These are phyloP conservation scores for Citrus medica DNA, from an alignment of 345 rosid species.

Conservation along the genomic window DNA sequence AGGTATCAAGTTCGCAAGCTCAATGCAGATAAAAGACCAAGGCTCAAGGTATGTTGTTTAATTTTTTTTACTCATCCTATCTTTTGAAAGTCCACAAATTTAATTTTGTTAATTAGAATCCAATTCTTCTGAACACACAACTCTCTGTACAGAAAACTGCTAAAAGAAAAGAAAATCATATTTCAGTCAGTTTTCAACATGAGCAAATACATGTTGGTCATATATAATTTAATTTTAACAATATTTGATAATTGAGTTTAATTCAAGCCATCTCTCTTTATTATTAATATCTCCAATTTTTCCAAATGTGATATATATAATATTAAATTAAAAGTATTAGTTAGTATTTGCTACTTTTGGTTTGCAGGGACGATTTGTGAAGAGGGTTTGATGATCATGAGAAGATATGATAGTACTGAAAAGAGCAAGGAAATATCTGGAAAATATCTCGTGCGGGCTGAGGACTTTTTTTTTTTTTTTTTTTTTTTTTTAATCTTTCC, in stretches of 20 bases:
- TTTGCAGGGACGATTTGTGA: constrained; percentile 65
- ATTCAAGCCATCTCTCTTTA: too few relatives aligned
- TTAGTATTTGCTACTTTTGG: background rate
- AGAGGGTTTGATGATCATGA: constrained; percentile 25
- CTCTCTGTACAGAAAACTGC: too few relatives aligned
- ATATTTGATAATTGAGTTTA: background rate
- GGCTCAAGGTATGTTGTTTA: constrained; percentile 51
- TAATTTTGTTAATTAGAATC: too few relatives aligned
- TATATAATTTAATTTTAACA: too few relatives aligned
- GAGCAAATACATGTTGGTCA: too few relatives aligned
- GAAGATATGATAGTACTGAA: background rate
- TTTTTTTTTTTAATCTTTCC: background rate
- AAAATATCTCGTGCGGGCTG: constrained; percentile 14
- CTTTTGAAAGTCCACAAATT: background rate
- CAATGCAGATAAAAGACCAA: constrained; percentile 77
- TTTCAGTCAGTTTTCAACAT: too few relatives aligned
- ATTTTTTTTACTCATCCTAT: background rate
- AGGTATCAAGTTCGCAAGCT: constrained; percentile 77
- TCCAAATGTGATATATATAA: too few relatives aligned
- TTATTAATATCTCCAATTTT: too few relatives aligned
- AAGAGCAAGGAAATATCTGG: constrained; percentile 16
- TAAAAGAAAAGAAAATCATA: too few relatives aligned
- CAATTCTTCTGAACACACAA: too few relatives aligned
- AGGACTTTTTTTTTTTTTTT: background rate
- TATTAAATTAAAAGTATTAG: too few relatives aligned